phyloP scores from a whole-genome alignment of 2,329 filamentous ascomycete genomes.

The Stagonosporopsis tanaceti region DNA sequence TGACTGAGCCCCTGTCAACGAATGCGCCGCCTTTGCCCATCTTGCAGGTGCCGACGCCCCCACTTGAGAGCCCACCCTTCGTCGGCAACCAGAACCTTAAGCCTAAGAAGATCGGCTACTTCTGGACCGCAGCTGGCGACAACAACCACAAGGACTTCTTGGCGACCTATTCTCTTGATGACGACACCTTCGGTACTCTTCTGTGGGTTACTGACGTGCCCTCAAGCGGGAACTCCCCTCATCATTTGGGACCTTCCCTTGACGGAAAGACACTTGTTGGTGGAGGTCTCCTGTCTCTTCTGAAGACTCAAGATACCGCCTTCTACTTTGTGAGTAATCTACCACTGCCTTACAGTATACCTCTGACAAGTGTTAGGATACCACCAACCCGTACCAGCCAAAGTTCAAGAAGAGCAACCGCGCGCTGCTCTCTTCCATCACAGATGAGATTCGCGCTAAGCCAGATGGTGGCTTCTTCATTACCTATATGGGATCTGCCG shows the following conservation, averaged over 20 bases:
- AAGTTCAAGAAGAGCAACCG: constrained; percentile 68
- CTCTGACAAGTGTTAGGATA: constrained; percentile 48
- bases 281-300: constrained; percentile 65
- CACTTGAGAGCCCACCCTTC: constrained; percentile 63
- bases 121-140: constrained; percentile 69
- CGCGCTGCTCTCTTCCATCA: constrained; percentile 65
- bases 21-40: constrained; percentile 65
- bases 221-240: constrained; percentile 66
- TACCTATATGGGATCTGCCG: constrained; percentile 68
- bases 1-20: constrained; percentile 63
- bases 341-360: neutral
- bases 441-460: constrained; percentile 70
- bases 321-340: constrained; percentile 61
- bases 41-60: constrained; percentile 66
- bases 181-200: constrained; percentile 69
- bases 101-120: constrained; percentile 72
- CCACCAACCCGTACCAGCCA: constrained; percentile 65
- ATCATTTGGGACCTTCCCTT: constrained; percentile 63
- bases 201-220: constrained; percentile 67
- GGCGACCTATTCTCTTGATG: constrained; percentile 66
- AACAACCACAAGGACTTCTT: constrained; percentile 68
- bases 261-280: constrained; percentile 67
- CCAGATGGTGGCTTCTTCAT: constrained; percentile 69
- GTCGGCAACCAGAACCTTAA: constrained; percentile 60
- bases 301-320: constrained; percentile 68